phyloP scores from a whole-genome alignment of 1,139 yeast genomes.

The Sugiyamaella castrensis region DNA sequence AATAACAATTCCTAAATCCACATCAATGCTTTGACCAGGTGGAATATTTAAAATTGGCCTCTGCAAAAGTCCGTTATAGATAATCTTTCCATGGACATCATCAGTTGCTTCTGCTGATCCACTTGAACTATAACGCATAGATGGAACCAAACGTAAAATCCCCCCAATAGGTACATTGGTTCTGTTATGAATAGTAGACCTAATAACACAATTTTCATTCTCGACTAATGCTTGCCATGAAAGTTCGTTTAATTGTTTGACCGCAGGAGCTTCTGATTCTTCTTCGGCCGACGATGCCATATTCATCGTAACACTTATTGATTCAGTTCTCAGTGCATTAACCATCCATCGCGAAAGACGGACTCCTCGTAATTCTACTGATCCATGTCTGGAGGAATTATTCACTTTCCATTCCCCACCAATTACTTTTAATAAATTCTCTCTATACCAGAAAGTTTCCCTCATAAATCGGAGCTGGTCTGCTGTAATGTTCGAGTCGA shows the following conservation, averaged over 20 bases:
- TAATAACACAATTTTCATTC: constrained; percentile 27
- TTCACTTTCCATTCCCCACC: constrained; percentile 61
- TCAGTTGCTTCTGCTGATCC: constrained; percentile 22
- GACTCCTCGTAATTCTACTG: constrained; percentile 62
- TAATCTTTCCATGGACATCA: constrained; percentile 29
- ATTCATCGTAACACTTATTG: constrained; percentile 41
- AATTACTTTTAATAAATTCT: constrained; percentile 55
- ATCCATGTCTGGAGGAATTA: constrained; percentile 46
- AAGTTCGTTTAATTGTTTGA: constrained; percentile 16
- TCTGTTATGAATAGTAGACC: constrained; percentile 27
- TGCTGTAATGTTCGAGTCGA: constrained; percentile 55
- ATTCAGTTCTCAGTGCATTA: constrained; percentile 47
- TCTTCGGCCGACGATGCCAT: constrained; percentile 25
- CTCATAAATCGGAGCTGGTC: constrained; percentile 52
- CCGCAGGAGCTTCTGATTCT: constrained; percentile 16
- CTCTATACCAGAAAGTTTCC: constrained; percentile 78
- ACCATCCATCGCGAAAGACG: constrained; percentile 50
- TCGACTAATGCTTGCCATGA: constrained; percentile 23
- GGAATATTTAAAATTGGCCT: constrained; percentile 45
- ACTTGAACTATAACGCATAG: constrained; percentile 35
- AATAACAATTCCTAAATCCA: constrained; percentile 55
- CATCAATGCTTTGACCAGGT: constrained; percentile 44
- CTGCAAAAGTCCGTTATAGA: constrained; percentile 65
- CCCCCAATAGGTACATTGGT: constrained; percentile 46
- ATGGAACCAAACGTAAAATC: constrained; percentile 63